phyloP scores from a whole-genome alignment of 176 grass and related monocot genomes.

The Poa pratensis region DNA sequence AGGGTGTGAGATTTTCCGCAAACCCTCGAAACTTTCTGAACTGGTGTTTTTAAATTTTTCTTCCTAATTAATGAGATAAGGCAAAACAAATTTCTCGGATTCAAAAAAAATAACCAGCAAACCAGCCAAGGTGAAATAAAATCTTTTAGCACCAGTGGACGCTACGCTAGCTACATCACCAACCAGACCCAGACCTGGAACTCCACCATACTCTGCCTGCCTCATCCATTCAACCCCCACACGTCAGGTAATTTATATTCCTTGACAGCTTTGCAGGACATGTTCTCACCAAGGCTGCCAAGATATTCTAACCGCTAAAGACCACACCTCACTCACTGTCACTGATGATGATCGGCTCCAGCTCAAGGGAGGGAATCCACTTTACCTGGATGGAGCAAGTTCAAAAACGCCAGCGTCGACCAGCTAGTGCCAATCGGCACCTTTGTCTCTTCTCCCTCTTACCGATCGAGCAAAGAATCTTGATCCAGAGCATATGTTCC shows the following conservation, averaged over 20 bases:
- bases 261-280: constrained; percentile 56
- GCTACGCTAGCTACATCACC: neutral
- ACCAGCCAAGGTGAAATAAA: no score
- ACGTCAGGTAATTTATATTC: constrained; percentile 45
- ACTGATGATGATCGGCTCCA: constrained; percentile 31
- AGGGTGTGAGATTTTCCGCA: no score
- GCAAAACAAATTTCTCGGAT: no score
- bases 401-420: constrained; percentile 44
- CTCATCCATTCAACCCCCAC: constrained; percentile 49
- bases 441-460: constrained; percentile 44
- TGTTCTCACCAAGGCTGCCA: constrained; percentile 41
- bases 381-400: constrained; percentile 49
- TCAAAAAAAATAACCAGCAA: no score
- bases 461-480: constrained; percentile 51
- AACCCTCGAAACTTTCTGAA: no score
- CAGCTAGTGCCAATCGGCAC: constrained; percentile 49
- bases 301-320: constrained; percentile 57
- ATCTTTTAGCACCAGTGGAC: no score
- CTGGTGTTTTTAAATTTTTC: no score
- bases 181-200: constrained; percentile 17
- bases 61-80: no score
- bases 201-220: constrained; percentile 41
- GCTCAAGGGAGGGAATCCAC: constrained; percentile 58
- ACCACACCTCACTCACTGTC: constrained; percentile 18
- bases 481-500: constrained; percentile 57